Evolutionary conservation across 768 basidiomycete species (phyloP).

Genomic region (Calocera cornea): DNA sequence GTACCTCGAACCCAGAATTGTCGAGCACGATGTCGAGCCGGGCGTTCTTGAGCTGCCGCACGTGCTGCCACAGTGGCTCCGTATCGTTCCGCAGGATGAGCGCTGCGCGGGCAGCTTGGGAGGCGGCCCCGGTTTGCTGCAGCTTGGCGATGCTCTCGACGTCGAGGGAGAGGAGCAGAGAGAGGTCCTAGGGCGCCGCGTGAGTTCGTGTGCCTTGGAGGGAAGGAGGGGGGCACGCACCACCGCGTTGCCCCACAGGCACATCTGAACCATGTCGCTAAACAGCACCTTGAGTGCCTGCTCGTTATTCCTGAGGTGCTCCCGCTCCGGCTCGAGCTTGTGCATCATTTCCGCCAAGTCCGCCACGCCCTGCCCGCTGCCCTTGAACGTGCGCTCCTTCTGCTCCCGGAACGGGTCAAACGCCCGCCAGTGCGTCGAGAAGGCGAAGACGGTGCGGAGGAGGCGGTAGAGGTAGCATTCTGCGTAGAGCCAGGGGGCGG

Average conservation of each 20-base stretch:
- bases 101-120: slow-evolving; percentile 57
- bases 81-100: slow-evolving; percentile 82
- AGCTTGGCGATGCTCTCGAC: slow-evolving; percentile 69
- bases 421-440: slow-evolving; percentile 51
- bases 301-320: slow-evolving; percentile 32
- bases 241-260: slow-evolving; percentile 91
- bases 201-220: not conserved
- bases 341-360: slow-evolving; percentile 64
- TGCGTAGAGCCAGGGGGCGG: slow-evolving; percentile 88
- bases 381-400: slow-evolving; percentile 70
- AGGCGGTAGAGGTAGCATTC: slow-evolving; percentile 85
- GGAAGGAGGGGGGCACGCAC: slow-evolving; percentile 28
- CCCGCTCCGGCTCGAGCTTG: slow-evolving; percentile 43
- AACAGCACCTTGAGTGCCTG: slow-evolving; percentile 52
- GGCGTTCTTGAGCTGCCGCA: slow-evolving; percentile 39
- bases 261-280: slow-evolving; percentile 80
- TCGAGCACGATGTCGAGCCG: slow-evolving; percentile 82
- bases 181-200: slow-evolving; percentile 54
- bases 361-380: slow-evolving; percentile 61
- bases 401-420: slow-evolving; percentile 75
- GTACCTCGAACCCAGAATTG: slow-evolving; percentile 87
- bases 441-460: slow-evolving; percentile 55
- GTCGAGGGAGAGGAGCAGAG: slow-evolving; percentile 73
- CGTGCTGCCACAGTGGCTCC: slow-evolving; percentile 53
- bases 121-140: slow-evolving; percentile 70